Evolutionary conservation across 257 asterid genomes (phyloP).

Genomic region (Penstemon newberryi): DNA sequence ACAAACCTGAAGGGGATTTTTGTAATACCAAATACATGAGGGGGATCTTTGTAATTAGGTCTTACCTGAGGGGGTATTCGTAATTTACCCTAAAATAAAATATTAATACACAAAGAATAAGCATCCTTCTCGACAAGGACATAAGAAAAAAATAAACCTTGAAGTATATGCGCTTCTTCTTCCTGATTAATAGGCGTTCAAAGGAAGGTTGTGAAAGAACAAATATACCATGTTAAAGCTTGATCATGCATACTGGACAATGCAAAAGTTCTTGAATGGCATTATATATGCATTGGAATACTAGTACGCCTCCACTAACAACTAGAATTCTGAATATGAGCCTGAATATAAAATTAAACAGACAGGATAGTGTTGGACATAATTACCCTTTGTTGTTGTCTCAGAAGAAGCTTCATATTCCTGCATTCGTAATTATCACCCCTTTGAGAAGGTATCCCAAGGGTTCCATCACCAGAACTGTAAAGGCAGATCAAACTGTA

Average conservation of each 20-base stretch:
- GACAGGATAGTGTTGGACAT: slow-evolving; percentile 21
- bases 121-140: too few relatives aligned
- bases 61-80: too few relatives aligned
- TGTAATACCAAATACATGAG: too few relatives aligned
- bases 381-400: slow-evolving; percentile 89
- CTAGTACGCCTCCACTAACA: slow-evolving; percentile 8
- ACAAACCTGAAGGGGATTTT: too few relatives aligned
- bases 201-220: slow-evolving; percentile 10
- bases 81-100: too few relatives aligned
- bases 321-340: slow-evolving; percentile 1
- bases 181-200: slow-evolving; percentile 1
- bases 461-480: slow-evolving; percentile 98
- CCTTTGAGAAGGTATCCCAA: slow-evolving; percentile 78
- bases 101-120: too few relatives aligned
- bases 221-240: slow-evolving; percentile 7
- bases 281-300: slow-evolving; percentile 16
- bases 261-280: background rate
- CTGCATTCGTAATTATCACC: slow-evolving; percentile 94
- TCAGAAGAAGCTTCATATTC: slow-evolving; percentile 96
- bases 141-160: background rate
- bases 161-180: background rate
- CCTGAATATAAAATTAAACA: background rate
- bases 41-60: too few relatives aligned
- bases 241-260: slow-evolving; percentile 1
- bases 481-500: slow-evolving; percentile 38